phyloP scores from a whole-genome alignment of 305 asterid genomes.

The Fraxinus latifolia region DNA sequence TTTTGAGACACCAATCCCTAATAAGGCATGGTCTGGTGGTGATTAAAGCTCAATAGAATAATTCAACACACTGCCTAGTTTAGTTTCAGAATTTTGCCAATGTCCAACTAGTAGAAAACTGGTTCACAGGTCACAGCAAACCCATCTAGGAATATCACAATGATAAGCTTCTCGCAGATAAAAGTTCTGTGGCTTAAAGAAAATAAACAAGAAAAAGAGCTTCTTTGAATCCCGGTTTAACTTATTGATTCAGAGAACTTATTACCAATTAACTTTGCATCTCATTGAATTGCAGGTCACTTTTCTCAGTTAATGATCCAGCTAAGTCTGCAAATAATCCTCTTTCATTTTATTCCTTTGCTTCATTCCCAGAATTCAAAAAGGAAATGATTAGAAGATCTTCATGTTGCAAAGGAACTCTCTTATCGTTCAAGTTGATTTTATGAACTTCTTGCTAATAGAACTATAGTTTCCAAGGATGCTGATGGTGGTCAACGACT shows the following conservation, averaged over 20 bases:
- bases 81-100: background rate
- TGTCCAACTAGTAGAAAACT: background rate
- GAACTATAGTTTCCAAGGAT: background rate
- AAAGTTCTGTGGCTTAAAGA: background rate
- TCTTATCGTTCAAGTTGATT: conserved; percentile 1
- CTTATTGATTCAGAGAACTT: background rate
- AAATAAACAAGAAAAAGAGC: background rate
- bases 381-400: background rate
- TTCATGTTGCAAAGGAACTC: background rate
- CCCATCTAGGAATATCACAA: background rate
- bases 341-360: background rate
- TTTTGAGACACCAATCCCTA: background rate
- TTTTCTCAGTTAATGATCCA: background rate
- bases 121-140: background rate
- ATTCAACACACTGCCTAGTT: background rate
- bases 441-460: background rate
- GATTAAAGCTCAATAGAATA: background rate
- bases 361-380: background rate
- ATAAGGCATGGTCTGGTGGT: background rate
- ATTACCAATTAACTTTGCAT: background rate
- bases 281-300: background rate
- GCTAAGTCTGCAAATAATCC: background rate
- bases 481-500: background rate
- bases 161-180: background rate
- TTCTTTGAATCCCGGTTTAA: background rate